Conservation (phyloP, 2,329 filamentous ascomycete species). For the Diaporthe citriasiana region DNA sequence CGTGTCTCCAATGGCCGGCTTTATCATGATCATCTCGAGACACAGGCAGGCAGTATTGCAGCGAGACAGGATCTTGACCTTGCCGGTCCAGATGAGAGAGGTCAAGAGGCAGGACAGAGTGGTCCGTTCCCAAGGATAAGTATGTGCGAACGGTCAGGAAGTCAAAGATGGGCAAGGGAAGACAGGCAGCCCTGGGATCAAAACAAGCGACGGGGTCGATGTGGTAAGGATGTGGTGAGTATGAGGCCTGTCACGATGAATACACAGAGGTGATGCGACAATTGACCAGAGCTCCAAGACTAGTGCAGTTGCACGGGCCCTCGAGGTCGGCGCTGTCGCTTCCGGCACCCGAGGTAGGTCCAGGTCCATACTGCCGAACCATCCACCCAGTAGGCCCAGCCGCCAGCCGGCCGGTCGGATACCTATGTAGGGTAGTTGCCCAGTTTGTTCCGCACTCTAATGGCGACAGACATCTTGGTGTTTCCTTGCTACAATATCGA, state of each 20-base stretch:
- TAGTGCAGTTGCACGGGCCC: conserved; percentile 15
- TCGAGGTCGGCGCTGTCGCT: conserved; percentile 19
- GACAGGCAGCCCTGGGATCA: conserved; percentile 20
- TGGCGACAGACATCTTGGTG: not conserved
- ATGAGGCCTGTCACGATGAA: conserved; percentile 26
- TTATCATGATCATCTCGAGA: conserved; percentile 40
- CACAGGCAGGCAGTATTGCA: conserved; percentile 15
- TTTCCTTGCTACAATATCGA: not conserved
- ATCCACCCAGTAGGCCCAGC: too few relatives aligned
- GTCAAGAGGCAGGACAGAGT: conserved; percentile 1
- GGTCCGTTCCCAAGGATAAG: conserved; percentile 7
- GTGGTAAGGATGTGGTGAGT: conserved; percentile 27
- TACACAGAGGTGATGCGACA: conserved; percentile 22
- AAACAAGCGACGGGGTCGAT: conserved; percentile 20
- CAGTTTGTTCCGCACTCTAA: not conserved
- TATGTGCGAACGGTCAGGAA: conserved; percentile 22
- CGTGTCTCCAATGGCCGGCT: conserved; percentile 33
- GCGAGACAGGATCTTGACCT: conserved; percentile 32
- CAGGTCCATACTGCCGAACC: too few relatives aligned
- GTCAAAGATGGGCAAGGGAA: not conserved
- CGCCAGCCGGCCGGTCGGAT: not conserved
- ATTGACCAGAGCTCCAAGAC: conserved; percentile 35
- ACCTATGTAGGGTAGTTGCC: not conserved
- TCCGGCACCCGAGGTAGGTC: conserved; percentile 25
- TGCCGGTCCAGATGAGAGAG: conserved; percentile 22